Conservation (phyloP, 306 rosid genomes). For the Psophocarpus tetragonolobus region DNA sequence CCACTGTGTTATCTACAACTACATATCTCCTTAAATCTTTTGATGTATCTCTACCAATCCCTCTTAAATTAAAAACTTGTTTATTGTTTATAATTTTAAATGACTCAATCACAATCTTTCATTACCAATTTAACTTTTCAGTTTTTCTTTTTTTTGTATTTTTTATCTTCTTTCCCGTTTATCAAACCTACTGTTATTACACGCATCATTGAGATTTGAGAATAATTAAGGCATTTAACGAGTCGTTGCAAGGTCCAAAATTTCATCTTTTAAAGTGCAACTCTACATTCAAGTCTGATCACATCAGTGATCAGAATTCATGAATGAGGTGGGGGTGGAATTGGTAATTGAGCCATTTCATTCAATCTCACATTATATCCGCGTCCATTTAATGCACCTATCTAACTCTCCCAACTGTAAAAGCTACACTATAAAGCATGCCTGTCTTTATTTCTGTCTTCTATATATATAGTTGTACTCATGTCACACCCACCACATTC, state of each 20-base stretch:
- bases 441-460: background rate
- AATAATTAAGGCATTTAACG: too few relatives aligned
- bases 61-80: too few relatives aligned
- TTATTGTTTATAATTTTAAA: too few relatives aligned
- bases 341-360: background rate
- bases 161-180: too few relatives aligned
- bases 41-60: too few relatives aligned
- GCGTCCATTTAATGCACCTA: slow-evolving; percentile 82
- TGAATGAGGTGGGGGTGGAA: slow-evolving; percentile 19
- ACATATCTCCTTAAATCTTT: too few relatives aligned
- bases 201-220: too few relatives aligned
- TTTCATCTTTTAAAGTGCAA: slow-evolving; percentile 8
- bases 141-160: too few relatives aligned
- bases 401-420: slow-evolving; percentile 59
- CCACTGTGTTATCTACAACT: too few relatives aligned
- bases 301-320: slow-evolving; percentile 8
- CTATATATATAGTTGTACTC: slow-evolving; percentile 30
- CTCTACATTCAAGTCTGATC: background rate
- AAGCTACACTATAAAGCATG: background rate
- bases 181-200: too few relatives aligned
- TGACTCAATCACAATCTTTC: too few relatives aligned
- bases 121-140: too few relatives aligned
- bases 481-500: slow-evolving; percentile 24
- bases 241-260: background rate
- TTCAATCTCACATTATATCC: slow-evolving; percentile 59